These are phyloP conservation scores for Phlebiopsis gigantea DNA, from an alignment of 768 basidiomycete species.

Conservation along the genomic window DNA sequence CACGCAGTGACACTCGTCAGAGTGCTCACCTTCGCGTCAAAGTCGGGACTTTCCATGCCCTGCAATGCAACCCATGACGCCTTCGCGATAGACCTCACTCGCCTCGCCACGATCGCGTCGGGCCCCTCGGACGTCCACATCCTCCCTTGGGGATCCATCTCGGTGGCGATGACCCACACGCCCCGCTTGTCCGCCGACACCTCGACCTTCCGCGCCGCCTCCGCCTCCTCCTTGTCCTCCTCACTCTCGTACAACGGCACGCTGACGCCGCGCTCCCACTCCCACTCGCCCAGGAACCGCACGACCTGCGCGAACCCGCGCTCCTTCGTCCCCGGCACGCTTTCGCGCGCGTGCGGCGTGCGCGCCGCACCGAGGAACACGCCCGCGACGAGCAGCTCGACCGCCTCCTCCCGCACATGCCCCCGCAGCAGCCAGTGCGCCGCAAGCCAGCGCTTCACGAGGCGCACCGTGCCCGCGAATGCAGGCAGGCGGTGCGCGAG, in stretches of 20 bases:
- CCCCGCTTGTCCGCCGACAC: conserved; percentile 27
- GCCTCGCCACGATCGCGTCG: conserved; percentile 64
- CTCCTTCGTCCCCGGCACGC: conserved; percentile 70
- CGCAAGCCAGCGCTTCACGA: conserved; percentile 91
- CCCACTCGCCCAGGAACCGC: conserved; percentile 74
- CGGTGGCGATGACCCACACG: conserved; percentile 79
- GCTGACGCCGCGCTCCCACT: conserved; percentile 68
- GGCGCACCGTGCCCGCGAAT: conserved; percentile 78
- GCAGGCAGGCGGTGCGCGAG: conserved; percentile 76
- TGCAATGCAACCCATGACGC: conserved; percentile 65
- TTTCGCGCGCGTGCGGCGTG: conserved; percentile 27
- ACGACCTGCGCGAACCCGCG: conserved; percentile 75
- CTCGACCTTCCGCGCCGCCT: conserved; percentile 28
- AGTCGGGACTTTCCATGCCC: conserved; percentile 40
- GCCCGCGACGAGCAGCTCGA: conserved; percentile 80
- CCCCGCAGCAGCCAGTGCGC: conserved; percentile 79
- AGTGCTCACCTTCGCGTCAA: conserved; percentile 56
- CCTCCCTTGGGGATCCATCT: conserved; percentile 64
- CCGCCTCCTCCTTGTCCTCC: conserved; percentile 18
- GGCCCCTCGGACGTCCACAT: conserved; percentile 74
- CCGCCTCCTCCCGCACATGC: conserved; percentile 71
- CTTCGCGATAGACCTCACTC: conserved; percentile 67
- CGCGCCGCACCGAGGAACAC: conserved; percentile 59
- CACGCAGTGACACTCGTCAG: not conserved
- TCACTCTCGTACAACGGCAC: conserved; percentile 65